A percentile compares a stretch with the other conserved stretches of the same genome.
Evolutionary conservation across 495 filamentous ascomycete species (phyloP).

Genomic region (Aspergillus egyptiacus): DNA sequence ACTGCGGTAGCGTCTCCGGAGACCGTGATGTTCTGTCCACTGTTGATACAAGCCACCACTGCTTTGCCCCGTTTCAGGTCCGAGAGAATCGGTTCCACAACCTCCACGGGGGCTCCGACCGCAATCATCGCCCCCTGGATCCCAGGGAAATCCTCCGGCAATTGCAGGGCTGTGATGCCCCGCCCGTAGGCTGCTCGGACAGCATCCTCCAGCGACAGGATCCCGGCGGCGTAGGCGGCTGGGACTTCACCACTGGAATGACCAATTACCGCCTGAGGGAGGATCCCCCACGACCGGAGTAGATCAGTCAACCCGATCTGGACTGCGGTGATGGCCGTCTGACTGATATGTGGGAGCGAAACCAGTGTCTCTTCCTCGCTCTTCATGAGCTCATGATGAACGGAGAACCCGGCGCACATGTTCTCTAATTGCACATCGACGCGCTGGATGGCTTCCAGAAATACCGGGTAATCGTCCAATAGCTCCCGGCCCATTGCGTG

Average conservation of each 20-base stretch:
- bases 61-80: conserved; percentile 11
- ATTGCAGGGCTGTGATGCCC: conserved; percentile 10
- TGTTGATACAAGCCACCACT: conserved; percentile 44
- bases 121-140: conserved; percentile 32
- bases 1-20: conserved; percentile 32
- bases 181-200: conserved; percentile 26
- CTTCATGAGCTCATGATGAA: no score
- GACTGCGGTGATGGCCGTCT: conserved; percentile 25
- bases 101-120: conserved; percentile 22
- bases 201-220: conserved; percentile 17
- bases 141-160: conserved; percentile 1
- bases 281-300: conserved; percentile 20
- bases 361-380: no score
- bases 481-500: conserved; percentile 31
- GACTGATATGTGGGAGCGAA: no score
- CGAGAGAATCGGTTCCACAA: conserved; percentile 14
- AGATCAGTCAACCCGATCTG: conserved; percentile 24
- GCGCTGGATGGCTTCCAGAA: conserved; percentile 12
- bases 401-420: conserved; percentile 6
- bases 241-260: conserved; percentile 35
- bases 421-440: not conserved
- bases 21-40: conserved; percentile 38
- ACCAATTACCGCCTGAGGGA: conserved; percentile 16
- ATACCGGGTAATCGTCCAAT: no score
- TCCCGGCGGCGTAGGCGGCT: conserved; percentile 25